phyloP scores from a whole-genome alignment of 768 basidiomycete genomes.

The Daedalea quercina region DNA sequence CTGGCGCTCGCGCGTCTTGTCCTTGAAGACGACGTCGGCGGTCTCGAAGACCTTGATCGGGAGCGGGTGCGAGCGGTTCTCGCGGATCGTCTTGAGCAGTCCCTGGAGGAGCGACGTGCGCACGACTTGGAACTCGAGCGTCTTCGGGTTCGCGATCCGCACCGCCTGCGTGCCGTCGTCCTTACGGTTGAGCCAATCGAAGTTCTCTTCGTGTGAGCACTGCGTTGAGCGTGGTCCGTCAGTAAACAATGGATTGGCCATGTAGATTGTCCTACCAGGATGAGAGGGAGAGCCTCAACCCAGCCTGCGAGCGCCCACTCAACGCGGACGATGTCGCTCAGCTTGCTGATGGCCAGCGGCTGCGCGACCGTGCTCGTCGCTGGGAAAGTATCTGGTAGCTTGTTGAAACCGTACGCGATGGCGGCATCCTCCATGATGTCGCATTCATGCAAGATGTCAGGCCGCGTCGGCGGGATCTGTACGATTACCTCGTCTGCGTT shows the following conservation, averaged over 20 bases:
- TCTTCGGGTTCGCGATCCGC: slow-evolving; percentile 95
- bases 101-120: slow-evolving; percentile 95
- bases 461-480: slow-evolving; percentile 86
- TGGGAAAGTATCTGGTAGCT: slow-evolving; percentile 88
- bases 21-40: slow-evolving; percentile 90
- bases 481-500: slow-evolving; percentile 67
- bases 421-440: slow-evolving; percentile 98
- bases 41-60: slow-evolving; percentile 94
- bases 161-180: slow-evolving; percentile 82
- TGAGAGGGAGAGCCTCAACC: slow-evolving; percentile 92
- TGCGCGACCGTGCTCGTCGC: slow-evolving; percentile 92
- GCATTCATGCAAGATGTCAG: slow-evolving; percentile 97
- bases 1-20: slow-evolving; percentile 68
- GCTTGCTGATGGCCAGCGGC: slow-evolving; percentile 81
- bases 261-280: slow-evolving; percentile 54
- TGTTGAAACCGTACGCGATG: slow-evolving; percentile 97
- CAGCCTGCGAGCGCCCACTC: slow-evolving; percentile 96
- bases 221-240: slow-evolving; percentile 22
- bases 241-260: background rate
- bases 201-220: slow-evolving; percentile 99
- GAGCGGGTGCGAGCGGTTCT: slow-evolving; percentile 89
- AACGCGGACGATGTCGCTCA: slow-evolving; percentile 79
- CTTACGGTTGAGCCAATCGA: slow-evolving; percentile 80
- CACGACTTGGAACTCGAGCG: slow-evolving; percentile 96
- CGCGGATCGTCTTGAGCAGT: slow-evolving; percentile 92